Evolutionary conservation across 2,329 filamentous ascomycete species (phyloP).

Genomic region (Alternaria viburni): DNA sequence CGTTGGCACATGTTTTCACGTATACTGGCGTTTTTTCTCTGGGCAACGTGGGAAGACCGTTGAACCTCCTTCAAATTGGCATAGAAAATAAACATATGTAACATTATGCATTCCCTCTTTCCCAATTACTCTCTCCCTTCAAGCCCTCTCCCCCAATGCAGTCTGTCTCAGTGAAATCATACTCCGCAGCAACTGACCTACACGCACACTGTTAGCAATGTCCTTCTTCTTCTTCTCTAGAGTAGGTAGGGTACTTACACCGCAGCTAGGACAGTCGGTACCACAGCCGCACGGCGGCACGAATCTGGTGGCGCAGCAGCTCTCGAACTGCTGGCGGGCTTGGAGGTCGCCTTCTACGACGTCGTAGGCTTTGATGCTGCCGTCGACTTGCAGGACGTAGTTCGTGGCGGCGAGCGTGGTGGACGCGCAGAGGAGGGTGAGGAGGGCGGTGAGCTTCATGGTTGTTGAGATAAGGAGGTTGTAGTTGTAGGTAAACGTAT

Average conservation of each 20-base stretch:
- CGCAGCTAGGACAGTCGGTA: not conserved
- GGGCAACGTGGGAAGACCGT: not conserved
- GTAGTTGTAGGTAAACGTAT: not conserved
- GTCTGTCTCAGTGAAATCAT: not conserved
- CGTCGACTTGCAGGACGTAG: not conserved
- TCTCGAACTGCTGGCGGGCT: not conserved
- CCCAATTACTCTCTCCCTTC: not conserved
- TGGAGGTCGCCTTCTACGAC: not conserved
- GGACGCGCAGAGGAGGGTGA: not conserved
- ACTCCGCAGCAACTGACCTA: not conserved
- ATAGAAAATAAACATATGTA: not conserved
- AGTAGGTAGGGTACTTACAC: not conserved
- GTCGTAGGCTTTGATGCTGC: not conserved
- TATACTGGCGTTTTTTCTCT: not conserved
- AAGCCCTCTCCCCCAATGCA: not conserved
- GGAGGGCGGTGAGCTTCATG: not conserved
- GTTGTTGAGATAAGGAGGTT: not conserved
- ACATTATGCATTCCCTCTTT: not conserved
- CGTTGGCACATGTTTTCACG: slow-evolving; percentile 21
- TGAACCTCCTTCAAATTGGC: not conserved
- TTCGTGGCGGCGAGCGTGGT: not conserved
- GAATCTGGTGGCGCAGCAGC: not conserved
- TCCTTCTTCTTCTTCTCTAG: not conserved
- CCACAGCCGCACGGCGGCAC: not conserved
- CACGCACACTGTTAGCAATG: not conserved